Conservation (phyloP, 2,329 filamentous ascomycete species). For the Amphichorda felina region DNA sequence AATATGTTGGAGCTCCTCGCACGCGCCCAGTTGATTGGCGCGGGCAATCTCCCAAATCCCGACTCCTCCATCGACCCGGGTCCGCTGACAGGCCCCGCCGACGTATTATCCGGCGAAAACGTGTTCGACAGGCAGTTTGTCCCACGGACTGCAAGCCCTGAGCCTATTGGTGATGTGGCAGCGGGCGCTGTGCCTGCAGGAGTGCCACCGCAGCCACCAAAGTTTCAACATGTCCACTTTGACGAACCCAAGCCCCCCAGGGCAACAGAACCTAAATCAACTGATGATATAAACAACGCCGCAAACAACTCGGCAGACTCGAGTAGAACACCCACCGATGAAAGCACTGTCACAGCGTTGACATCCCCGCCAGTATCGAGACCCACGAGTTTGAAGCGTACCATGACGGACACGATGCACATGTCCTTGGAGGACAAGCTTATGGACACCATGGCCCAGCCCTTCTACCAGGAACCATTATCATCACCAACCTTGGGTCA, state of each 20-base stretch:
- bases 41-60: constrained; percentile 45
- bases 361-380: constrained; percentile 44
- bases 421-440: constrained; percentile 71
- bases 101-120: constrained; percentile 61
- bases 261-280: constrained; percentile 10
- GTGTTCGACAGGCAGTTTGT: constrained; percentile 77
- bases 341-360: constrained; percentile 38
- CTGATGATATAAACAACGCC: not conserved
- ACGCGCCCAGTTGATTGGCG: constrained; percentile 65
- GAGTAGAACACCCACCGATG: constrained; percentile 42
- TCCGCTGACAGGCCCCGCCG: constrained; percentile 71
- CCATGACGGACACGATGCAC: constrained; percentile 72
- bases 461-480: constrained; percentile 44
- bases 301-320: constrained; percentile 30
- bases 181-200: not conserved
- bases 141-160: constrained; percentile 38
- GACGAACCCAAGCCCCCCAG: constrained; percentile 4
- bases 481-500: constrained; percentile 29
- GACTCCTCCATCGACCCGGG: constrained; percentile 30
- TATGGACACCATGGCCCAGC: constrained; percentile 73
- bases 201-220: constrained; percentile 1
- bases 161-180: constrained; percentile 11
- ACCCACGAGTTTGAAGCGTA: constrained; percentile 65
- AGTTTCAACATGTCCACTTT: constrained; percentile 6
- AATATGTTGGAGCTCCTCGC: constrained; percentile 83